Conservation (phyloP, 306 rosid species). For the Pyrus pyrifolia region DNA sequence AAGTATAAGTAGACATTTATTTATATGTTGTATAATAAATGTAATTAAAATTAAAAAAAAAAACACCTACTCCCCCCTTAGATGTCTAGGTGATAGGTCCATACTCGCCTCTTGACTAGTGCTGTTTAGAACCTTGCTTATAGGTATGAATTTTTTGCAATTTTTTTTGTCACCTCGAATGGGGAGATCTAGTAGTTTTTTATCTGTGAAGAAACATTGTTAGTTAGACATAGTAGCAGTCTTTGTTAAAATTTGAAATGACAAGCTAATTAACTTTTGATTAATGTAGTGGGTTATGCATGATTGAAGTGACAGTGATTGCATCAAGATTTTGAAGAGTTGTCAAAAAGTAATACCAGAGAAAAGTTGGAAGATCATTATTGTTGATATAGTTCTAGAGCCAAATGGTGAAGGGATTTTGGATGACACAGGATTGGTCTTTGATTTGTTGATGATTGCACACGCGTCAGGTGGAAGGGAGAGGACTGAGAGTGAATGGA, state of each 20-base stretch:
- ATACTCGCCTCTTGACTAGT: too few relatives aligned
- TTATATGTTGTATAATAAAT: too few relatives aligned
- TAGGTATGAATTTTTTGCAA: not conserved
- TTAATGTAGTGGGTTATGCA: constrained; percentile 57
- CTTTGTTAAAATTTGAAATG: not conserved
- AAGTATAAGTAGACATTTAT: too few relatives aligned
- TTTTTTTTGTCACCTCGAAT: too few relatives aligned
- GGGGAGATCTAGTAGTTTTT: not conserved
- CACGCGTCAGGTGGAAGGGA: constrained; percentile 14
- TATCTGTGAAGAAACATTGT: not conserved
- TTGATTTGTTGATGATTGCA: constrained; percentile 24
- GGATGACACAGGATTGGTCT: constrained; percentile 5
- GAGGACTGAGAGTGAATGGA: constrained; percentile 27
- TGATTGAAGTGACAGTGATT: constrained; percentile 48
- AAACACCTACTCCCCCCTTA: too few relatives aligned
- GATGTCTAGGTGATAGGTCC: too few relatives aligned
- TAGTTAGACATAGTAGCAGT: not conserved
- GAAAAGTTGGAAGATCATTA: constrained; percentile 15
- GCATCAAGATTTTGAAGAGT: constrained; percentile 26
- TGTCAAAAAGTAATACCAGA: constrained; percentile 20
- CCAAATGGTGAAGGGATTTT: constrained; percentile 12
- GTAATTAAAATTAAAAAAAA: too few relatives aligned
- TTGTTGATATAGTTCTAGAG: constrained; percentile 20
- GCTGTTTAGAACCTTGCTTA: too few relatives aligned
- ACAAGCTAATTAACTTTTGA: not conserved